These are phyloP conservation scores for Naematelia aurantialba DNA, from an alignment of 768 basidiomycete species.

Conservation along the genomic window DNA sequence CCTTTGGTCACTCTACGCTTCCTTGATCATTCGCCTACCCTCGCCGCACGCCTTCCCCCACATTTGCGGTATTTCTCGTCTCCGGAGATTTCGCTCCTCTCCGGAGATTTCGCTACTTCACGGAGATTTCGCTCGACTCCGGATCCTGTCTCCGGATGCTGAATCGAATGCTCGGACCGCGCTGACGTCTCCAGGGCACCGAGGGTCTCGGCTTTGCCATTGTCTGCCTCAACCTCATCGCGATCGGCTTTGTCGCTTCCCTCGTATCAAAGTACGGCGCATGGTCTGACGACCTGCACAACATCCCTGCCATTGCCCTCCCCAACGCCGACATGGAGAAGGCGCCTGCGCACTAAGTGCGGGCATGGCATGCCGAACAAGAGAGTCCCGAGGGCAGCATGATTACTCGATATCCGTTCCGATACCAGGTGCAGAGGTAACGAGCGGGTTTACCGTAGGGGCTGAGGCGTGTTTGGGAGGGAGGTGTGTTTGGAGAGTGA, in stretches of 20 bases:
- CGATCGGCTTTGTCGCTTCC: constrained; percentile 16
- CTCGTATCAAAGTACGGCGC: constrained; percentile 18
- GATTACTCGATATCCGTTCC: not conserved
- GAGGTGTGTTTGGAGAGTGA: not conserved
- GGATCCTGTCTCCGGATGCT: too few species aligned
- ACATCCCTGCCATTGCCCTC: constrained; percentile 17
- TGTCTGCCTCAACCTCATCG: constrained; percentile 24
- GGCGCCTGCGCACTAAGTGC: constrained; percentile 21
- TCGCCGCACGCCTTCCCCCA: too few species aligned
- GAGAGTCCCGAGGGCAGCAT: not conserved
- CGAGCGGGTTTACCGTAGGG: not conserved
- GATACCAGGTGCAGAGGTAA: not conserved
- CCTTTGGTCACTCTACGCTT: too few species aligned
- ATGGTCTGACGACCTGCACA: constrained; percentile 17
- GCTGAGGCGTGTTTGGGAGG: constrained; percentile 1
- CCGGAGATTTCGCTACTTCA: too few species aligned
- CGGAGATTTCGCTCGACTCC: too few species aligned
- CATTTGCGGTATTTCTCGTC: too few species aligned
- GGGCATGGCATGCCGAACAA: not conserved
- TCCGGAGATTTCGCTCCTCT: too few species aligned
- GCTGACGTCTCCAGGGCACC: constrained; percentile 16
- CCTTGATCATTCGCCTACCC: too few species aligned
- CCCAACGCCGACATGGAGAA: constrained; percentile 26
- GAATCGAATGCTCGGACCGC: not conserved
- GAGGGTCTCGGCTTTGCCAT: constrained; percentile 26